Evolutionary conservation across 805 yeast species (phyloP), one percentile per base, ranked within the genome.

Genomic region (Candida succiphila): DNA sequence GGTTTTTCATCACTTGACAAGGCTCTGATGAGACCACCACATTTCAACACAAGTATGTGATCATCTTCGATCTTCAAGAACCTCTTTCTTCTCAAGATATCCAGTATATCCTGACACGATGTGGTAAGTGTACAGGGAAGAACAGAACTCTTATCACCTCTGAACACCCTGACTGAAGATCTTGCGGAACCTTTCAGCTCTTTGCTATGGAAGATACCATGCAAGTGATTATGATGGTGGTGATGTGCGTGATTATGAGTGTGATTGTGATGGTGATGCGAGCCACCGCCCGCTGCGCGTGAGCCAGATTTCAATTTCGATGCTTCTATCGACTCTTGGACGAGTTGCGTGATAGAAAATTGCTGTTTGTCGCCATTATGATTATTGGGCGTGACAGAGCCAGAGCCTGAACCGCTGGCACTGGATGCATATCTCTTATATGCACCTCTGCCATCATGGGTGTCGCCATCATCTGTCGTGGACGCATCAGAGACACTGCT

Each of bases 61-160:
- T 83, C 88, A 24, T 82, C 78, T 16, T 72, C 72, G 3, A 74
- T 60, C 33, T 77, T 79, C 34, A 82, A 57, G 45, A 82, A 82
- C 48, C 87, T 81, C 55, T 89, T 88, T 38, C 82, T 74, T 41
- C 82, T 83, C 17, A 86, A 70, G 31, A 72, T 67, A 22, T 72
- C 74, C 26, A 89, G 61, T 33, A 92, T 60, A 31, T 86, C 94
- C 7, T 75, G 68, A 0, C 86, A 83, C 0, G 89, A 74, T 2
- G 87, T 81, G 37, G 80, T 83, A 23, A 82, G 66, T 0, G 89
- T 74, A 49, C 94, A 79, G 13, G 87, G 75, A 16, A 89, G 60
- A 1, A 95, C 84, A 0, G 78, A 65, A 13, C 92, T 81, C 42
- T 86, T 88, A 37, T 84, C 94, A 33, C 76, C 82, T 37, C 81